Conservation (phyloP, 2,329 filamentous ascomycete species). For the Sphaerulina vaccinii region DNA sequence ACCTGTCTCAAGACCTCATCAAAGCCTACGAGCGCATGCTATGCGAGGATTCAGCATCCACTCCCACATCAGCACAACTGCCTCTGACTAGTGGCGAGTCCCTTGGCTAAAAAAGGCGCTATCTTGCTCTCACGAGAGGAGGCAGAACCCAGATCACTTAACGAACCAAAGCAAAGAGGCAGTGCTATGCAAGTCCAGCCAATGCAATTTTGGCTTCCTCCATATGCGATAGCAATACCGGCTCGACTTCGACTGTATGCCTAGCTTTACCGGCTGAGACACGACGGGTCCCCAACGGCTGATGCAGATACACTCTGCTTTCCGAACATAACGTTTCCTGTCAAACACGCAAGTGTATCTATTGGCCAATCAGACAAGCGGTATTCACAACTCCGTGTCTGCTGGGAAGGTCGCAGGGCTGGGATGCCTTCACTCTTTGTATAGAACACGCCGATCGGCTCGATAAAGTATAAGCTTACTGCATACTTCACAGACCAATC, state of each 20-base stretch:
- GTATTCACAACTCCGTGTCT: background rate
- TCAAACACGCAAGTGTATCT: slow-evolving; percentile 14
- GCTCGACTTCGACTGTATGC: no score
- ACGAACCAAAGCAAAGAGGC: background rate
- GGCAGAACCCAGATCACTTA: no score
- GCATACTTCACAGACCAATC: background rate
- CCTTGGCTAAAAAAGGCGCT: no score
- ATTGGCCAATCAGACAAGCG: slow-evolving; percentile 2
- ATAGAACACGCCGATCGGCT: slow-evolving; percentile 9
- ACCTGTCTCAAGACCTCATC: no score
- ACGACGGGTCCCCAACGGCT: slow-evolving; percentile 13
- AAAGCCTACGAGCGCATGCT: no score
- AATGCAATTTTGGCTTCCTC: background rate
- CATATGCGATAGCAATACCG: no score
- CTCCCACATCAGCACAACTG: no score
- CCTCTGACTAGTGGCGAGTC: no score
- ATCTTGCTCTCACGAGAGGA: no score
- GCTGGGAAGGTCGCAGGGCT: slow-evolving; percentile 11
- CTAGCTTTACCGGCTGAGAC: no score
- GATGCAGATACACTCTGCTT: background rate
- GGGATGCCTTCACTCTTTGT: slow-evolving; percentile 5
- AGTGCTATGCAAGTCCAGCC: background rate
- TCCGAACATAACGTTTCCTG: background rate
- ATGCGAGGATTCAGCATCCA: no score
- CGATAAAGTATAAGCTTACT: background rate